Base-by-base conservation (phyloP, 192 early-diverging fungal species). In the Coemansia sp. region DNA sequence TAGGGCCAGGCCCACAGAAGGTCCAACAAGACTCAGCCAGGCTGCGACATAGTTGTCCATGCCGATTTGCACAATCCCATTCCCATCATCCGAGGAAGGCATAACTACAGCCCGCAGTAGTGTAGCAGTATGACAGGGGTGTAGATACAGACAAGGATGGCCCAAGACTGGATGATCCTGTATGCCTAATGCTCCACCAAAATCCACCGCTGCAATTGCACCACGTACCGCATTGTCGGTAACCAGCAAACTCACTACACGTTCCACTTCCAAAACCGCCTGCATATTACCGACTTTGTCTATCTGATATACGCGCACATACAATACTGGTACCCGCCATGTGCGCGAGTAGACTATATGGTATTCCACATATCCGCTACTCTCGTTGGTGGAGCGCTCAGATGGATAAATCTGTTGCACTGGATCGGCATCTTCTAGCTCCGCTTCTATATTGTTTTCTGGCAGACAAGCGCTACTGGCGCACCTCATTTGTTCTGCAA, bases 131-230 rank as follows among this genome's bases (percentile, higher is more conserved):
- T 81, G 69, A 57, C 79, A 81, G 24, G 79, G 79, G 38, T 81
- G 79, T 32, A 81, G 54, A 54, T 69, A 76, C 66, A 73, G 26
- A 22, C 38, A 81, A 24, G 79, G 79, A 14, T 50, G 27, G 10
- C 58, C 58, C 18, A 81, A 49, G 21, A 58, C 64, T 8, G 79
- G 79, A 25, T 81, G 79, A 23, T 81, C 79, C 63, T 62, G 62
- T 5, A 81, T 60, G 0, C 79, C 66, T 56, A 81, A 53, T n/a
- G 79, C 79, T 5, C 79, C 79, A 56, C 79, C 79, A 69, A 76
- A 81, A 57, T 69, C 70, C 56, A 81, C 79, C 0, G 69, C 73
- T 0, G 26, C 53, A 53, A 81, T 60, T 4, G 73, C 65, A 4
- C 25, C 59, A 1, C 70, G 69, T 51, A 81, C 51, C 18, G 25